These are phyloP conservation scores for Pezicula carpinea DNA, from an alignment of 2,329 filamentous ascomycete genomes.

Conservation along the genomic window DNA sequence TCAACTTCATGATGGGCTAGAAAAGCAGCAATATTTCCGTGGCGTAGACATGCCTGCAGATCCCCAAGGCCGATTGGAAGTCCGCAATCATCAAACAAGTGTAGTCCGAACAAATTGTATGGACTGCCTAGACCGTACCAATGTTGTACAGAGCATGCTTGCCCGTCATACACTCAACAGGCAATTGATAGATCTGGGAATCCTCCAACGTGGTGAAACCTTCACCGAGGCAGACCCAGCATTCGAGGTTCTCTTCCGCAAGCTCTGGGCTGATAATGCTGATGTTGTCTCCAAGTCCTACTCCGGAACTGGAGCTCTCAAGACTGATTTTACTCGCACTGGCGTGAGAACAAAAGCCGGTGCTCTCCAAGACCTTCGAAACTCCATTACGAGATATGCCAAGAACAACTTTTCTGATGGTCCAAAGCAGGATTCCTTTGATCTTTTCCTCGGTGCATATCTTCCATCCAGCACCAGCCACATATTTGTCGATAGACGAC, in stretches of 20 bases:
- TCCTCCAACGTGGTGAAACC: conserved; percentile 70
- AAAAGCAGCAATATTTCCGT: conserved; percentile 85
- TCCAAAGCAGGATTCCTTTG: conserved; percentile 89
- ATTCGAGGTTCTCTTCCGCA: conserved; percentile 91
- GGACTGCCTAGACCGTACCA: conserved; percentile 97
- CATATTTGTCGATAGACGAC: conserved; percentile 80
- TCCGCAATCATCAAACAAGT: conserved; percentile 75
- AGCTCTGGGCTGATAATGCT: conserved; percentile 97
- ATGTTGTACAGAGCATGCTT: conserved; percentile 96
- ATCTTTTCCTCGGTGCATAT: conserved; percentile 87
- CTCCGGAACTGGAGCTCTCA: conserved; percentile 92
- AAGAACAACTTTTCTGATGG: conserved; percentile 95
- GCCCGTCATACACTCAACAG: conserved; percentile 84
- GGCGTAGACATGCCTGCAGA: conserved; percentile 79
- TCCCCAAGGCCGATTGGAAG: conserved; percentile 67
- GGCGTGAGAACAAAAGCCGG: conserved; percentile 83
- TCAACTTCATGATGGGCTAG: conserved; percentile 69
- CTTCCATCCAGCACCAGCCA: conserved; percentile 69
- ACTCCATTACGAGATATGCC: conserved; percentile 84
- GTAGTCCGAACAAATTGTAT: conserved; percentile 98
- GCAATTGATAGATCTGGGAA: conserved; percentile 79
- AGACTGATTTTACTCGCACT: conserved; percentile 96
- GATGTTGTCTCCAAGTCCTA: conserved; percentile 91
- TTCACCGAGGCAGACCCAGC: conserved; percentile 71
- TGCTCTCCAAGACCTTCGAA: conserved; percentile 78